phyloP scores from a whole-genome alignment of 352 stramenopile species.

The Phytopythium aichiense region DNA sequence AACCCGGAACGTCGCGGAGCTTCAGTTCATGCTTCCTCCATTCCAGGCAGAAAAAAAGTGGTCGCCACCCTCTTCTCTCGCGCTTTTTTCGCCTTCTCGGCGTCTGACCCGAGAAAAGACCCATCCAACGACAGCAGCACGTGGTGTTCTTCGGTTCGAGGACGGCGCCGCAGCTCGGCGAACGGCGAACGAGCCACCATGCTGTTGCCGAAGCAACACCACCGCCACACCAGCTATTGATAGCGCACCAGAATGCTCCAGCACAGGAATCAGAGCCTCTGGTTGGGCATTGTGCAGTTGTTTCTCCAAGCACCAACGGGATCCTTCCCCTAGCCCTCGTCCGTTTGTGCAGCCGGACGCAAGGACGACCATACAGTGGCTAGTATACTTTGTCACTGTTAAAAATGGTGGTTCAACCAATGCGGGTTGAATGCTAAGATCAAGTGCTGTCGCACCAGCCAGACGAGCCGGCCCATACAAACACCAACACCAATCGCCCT shows the following conservation, averaged over 20 bases:
- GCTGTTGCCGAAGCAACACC: too few relatives aligned
- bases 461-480: conserved; percentile 1
- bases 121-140: background rate
- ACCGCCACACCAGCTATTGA: background rate
- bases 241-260: background rate
- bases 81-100: background rate
- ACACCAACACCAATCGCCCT: background rate
- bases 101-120: background rate
- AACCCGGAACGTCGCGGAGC: background rate
- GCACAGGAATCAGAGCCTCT: background rate
- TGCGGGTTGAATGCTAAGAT: background rate
- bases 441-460: background rate
- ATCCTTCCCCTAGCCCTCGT: background rate
- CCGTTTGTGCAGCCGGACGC: background rate
- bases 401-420: background rate
- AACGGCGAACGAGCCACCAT: too few relatives aligned
- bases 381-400: background rate
- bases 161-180: background rate
- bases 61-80: background rate
- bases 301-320: conserved; percentile 1
- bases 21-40: background rate
- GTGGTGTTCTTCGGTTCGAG: background rate
- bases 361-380: background rate
- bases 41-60: background rate
- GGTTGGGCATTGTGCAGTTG: background rate